phyloP scores from a whole-genome alignment of 1,284 basidiomycete genomes.

The Melampsora abietis-canadensis region DNA sequence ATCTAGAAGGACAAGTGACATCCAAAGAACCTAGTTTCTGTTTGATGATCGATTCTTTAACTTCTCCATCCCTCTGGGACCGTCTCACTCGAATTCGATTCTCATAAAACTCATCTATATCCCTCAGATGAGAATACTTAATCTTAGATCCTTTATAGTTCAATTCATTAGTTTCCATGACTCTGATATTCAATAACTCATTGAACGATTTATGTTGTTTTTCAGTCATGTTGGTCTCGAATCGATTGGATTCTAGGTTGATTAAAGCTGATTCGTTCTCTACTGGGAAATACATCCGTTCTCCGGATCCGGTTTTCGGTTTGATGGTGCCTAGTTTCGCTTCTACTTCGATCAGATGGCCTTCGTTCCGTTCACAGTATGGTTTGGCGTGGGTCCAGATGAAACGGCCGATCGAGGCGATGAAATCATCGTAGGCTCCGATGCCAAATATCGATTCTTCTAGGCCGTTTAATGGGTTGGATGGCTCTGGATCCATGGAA shows the following conservation, averaged over 20 bases:
- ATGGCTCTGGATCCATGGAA: neutral
- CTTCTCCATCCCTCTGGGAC: constrained; percentile 68
- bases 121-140: constrained; percentile 71
- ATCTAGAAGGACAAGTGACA: constrained; percentile 73
- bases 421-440: constrained; percentile 91
- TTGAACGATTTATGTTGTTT: constrained; percentile 83
- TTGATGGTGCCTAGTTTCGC: constrained; percentile 83
- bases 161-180: constrained; percentile 58
- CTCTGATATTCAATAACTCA: constrained; percentile 72
- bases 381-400: constrained; percentile 56
- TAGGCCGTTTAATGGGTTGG: constrained; percentile 52
- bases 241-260: constrained; percentile 59
- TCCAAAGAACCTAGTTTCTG: constrained; percentile 80
- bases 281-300: constrained; percentile 65
- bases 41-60: constrained; percentile 65
- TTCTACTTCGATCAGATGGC: constrained; percentile 68
- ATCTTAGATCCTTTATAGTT: constrained; percentile 62
- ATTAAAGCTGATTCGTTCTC: constrained; percentile 71
- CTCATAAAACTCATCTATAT: constrained; percentile 77
- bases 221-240: constrained; percentile 88
- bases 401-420: constrained; percentile 84
- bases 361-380: constrained; percentile 36
- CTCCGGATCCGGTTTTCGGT: constrained; percentile 61
- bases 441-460: constrained; percentile 85
- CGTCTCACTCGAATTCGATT: constrained; percentile 66